Conservation (phyloP, 1,284 basidiomycete species). For the Ganoderma meredithae region DNA sequence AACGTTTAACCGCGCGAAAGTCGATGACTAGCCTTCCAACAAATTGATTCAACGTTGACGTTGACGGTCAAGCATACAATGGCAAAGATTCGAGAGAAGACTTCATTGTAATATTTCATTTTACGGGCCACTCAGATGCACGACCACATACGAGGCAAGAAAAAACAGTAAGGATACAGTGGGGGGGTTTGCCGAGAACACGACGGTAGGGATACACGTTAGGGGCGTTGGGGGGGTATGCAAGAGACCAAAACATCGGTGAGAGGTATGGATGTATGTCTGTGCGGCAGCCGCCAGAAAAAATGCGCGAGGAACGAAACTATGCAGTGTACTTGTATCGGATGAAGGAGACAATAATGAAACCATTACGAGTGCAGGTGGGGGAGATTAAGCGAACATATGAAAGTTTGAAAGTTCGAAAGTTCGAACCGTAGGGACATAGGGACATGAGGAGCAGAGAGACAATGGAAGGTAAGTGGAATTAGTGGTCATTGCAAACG, state of each 20-base stretch:
- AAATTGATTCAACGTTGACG: too few species aligned
- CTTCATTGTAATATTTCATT: not conserved
- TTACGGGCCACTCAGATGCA: not conserved
- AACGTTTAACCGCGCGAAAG: too few species aligned
- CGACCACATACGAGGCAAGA: not conserved
- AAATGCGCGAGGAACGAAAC: slow-evolving; percentile 3
- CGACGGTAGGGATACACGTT: slow-evolving; percentile 17
- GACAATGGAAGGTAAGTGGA: not conserved
- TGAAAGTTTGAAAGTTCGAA: slow-evolving; percentile 8
- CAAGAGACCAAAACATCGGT: slow-evolving; percentile 1
- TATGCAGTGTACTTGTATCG: not conserved
- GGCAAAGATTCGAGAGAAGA: not conserved
- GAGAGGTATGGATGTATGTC: slow-evolving; percentile 10
- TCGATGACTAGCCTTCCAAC: too few species aligned
- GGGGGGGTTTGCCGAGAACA: slow-evolving; percentile 10
- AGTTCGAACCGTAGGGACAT: slow-evolving; percentile 10
- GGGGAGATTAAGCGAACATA: slow-evolving; percentile 19
- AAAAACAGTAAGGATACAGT: slow-evolving; percentile 26
- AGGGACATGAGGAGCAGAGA: not conserved
- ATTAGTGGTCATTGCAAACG: not conserved
- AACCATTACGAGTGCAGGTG: slow-evolving; percentile 5
- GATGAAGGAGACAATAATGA: not conserved
- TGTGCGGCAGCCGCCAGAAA: not conserved
- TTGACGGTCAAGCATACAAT: too few species aligned
- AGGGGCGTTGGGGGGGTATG: slow-evolving; percentile 15